A percentile compares a stretch with the other conserved stretches of the same genome.
These are phyloP conservation scores for Puccinia triticina DNA, from an alignment of 1,284 basidiomycete genomes.

Conservation along the genomic window DNA sequence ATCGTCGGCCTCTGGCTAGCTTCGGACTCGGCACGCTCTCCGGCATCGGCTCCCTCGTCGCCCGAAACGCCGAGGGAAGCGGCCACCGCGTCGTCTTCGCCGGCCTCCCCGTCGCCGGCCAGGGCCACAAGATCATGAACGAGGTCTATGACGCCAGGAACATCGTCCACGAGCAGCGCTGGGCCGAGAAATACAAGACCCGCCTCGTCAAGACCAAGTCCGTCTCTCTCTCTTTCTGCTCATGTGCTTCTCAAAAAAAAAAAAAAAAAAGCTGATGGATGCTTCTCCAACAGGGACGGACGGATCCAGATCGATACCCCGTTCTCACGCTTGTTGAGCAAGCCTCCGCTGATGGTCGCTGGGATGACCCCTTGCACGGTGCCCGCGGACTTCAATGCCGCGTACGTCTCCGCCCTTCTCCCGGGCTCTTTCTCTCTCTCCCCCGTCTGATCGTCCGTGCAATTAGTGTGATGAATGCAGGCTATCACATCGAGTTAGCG, in stretches of 20 bases:
- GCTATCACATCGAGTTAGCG: slow-evolving; percentile 93
- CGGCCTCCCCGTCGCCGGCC: slow-evolving; percentile 74
- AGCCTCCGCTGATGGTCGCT: slow-evolving; percentile 96
- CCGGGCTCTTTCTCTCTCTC: too few relatives aligned
- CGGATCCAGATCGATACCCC: slow-evolving; percentile 89
- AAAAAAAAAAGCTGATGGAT: too few relatives aligned
- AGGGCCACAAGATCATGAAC: slow-evolving; percentile 68
- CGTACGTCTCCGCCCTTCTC: not conserved
- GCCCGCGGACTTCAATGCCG: slow-evolving; percentile 57
- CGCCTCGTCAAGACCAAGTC: slow-evolving; percentile 85
- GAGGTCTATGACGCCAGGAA: slow-evolving; percentile 75
- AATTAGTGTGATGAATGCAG: slow-evolving; percentile 70
- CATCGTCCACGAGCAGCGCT: slow-evolving; percentile 80
- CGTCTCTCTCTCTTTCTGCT: slow-evolving; percentile 55
- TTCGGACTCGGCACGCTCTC: slow-evolving; percentile 93
- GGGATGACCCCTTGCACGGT: slow-evolving; percentile 71
- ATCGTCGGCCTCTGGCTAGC: slow-evolving; percentile 46
- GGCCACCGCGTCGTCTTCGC: slow-evolving; percentile 85
- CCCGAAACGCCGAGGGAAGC: slow-evolving; percentile 86
- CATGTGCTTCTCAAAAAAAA: too few relatives aligned
- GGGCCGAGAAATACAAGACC: slow-evolving; percentile 85
- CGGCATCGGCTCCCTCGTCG: slow-evolving; percentile 88
- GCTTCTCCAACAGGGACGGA: slow-evolving; percentile 78
- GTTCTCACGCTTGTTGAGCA: slow-evolving; percentile 90
- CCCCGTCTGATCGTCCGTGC: slow-evolving; percentile 62